A percentile compares a stretch with the other conserved stretches of the same genome.
These are phyloP conservation scores for Mycena vulgaris DNA, from an alignment of 768 basidiomycete species.

Conservation along the genomic window DNA sequence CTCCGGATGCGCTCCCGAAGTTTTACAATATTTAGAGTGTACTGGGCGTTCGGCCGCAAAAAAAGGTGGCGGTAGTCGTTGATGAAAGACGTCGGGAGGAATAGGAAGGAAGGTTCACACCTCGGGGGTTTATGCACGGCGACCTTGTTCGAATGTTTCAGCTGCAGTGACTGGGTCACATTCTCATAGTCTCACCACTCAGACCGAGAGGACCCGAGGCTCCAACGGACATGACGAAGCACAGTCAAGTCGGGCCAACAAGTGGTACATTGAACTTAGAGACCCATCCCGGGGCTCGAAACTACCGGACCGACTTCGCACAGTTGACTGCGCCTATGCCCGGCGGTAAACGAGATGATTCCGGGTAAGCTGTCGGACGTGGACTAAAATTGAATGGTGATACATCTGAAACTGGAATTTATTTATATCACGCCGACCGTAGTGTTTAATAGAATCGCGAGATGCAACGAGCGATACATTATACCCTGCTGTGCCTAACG, in stretches of 20 bases:
- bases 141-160: background rate
- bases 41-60: too few relatives aligned
- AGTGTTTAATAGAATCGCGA: background rate
- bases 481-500: background rate
- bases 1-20: too few relatives aligned
- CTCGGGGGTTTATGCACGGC: background rate
- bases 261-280: background rate
- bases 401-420: conserved; percentile 1
- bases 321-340: background rate
- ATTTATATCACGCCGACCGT: background rate
- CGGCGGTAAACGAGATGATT: background rate
- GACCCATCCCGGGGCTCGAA: background rate
- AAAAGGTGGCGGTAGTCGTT: too few relatives aligned
- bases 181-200: background rate
- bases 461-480: background rate
- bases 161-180: too few relatives aligned
- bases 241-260: background rate
- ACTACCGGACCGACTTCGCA: background rate
- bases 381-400: background rate
- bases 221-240: background rate
- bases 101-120: too few relatives aligned
- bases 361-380: background rate
- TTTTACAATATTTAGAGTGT: too few relatives aligned
- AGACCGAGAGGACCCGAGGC: background rate
- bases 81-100: too few relatives aligned